Conservation (phyloP, 2,329 filamentous ascomycete species). For the Stachybotrys chartarum region DNA sequence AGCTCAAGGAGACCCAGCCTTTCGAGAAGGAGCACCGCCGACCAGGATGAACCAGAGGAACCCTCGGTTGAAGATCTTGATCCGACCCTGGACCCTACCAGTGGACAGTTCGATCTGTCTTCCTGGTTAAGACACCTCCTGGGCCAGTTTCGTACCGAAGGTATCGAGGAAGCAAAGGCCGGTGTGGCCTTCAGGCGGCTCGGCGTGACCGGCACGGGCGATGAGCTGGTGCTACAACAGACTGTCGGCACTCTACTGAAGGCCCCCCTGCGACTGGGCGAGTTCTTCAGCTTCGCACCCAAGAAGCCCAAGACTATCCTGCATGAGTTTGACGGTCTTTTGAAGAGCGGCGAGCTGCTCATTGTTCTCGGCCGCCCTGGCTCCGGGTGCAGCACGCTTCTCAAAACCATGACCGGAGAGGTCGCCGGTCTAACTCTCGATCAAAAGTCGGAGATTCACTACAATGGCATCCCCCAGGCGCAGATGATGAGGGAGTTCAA, state of each 20-base stretch:
- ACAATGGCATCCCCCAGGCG: conserved; percentile 50
- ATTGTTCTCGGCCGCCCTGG: conserved; percentile 43
- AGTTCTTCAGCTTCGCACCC: neutral
- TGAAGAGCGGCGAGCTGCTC: conserved; percentile 48
- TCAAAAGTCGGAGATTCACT: conserved; percentile 53
- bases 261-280: neutral
- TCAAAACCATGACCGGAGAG: conserved; percentile 47
- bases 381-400: conserved; percentile 53
- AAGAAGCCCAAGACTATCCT: conserved; percentile 14
- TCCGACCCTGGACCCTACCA: neutral
- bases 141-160: neutral
- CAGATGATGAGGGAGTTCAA: conserved; percentile 46
- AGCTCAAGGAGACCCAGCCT: neutral
- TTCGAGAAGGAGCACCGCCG: neutral
- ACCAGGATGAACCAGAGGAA: neutral
- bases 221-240: conserved; percentile 34
- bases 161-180: neutral
- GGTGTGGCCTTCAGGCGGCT: conserved; percentile 35
- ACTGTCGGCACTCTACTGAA: conserved; percentile 22
- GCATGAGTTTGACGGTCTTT: conserved; percentile 42
- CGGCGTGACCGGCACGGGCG: conserved; percentile 33
- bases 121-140: neutral
- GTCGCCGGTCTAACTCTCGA: conserved; percentile 55
- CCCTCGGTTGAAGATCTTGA: neutral
- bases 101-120: neutral